Base-by-base conservation (phyloP, 192 early-diverging fungal species). In the Coemansia interrupta region DNA sequence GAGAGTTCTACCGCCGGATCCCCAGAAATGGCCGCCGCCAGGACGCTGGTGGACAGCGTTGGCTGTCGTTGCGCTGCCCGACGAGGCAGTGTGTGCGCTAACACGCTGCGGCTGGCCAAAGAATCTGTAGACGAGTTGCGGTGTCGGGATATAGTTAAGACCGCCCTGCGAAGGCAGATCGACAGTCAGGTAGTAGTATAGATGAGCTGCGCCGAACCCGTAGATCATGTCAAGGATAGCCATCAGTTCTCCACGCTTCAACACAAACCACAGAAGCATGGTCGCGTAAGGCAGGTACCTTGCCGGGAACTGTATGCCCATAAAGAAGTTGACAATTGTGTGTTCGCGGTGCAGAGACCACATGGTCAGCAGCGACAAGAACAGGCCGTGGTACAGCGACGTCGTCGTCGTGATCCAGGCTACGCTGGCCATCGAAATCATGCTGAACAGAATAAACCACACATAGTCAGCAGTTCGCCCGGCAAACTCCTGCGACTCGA, bases 241-340 rank as follows among this genome's bases (percentile, higher is more conserved):
- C 12, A 87, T 83, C 14, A 69, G 20, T 2, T 73, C 49, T 0
- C 55, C 55, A 4, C 73, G 70, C 28, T 70, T 69, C 14, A 69
- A 43, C 36, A 88, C 40, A 20, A 79, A 84, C 44, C 84, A 84
- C 63, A 83, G 66, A 10, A 63, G 81, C 19, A 89, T 60, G 36
- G 87, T 61, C 12, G 81, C 92, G 75, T 83, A 89, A 9, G 93
- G 93, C 57, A 95, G 78, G 70, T 89, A 93, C 38, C 82, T 54
- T 0, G 87, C 88, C 65, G 85, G 56, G 58, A 93, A 90, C 45
- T 64, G 72, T 36, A 92, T 54, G 6, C 90, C 92, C 65, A 92
- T 86, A 59, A 89, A 73, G 65, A 93, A 91, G 7, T 63, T 76
- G 5, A 93, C 87, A 5, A 56, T 69, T 53, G 57, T 51, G 19